Base-by-base conservation (phyloP, 2,329 filamentous ascomycete genomes). In the Colletotrichum tamarilloi region DNA sequence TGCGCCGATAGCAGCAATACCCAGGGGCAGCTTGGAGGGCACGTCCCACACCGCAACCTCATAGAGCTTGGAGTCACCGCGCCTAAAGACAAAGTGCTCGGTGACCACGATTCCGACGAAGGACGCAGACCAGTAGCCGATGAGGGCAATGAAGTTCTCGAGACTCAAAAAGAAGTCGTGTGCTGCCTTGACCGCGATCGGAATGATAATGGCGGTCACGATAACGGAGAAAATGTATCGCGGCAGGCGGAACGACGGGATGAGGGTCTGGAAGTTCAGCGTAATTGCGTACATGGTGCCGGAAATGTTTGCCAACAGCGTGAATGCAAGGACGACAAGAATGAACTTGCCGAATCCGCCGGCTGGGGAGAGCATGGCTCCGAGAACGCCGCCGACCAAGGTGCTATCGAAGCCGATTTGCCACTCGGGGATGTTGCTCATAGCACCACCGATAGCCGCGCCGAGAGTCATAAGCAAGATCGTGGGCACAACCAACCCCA, bases 21-120 rank as follows among this genome's bases (percentile, higher is more conserved):
- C 86, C 2, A 80, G 78, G 0, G 85, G 85, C 56, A 87, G 75
- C 69, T 80, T 80, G 16, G 77, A 76, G 3, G 83, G 84, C 0
- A 83, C 82, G 32, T 87, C 85, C 86, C 86, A 87, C n/a, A 81
- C 80, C 1, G 81, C 79, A 9, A 84, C 80, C 49, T 87, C 84
- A 74, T 83, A 87, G 12, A 81, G 81, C 3, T 78, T 78, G 62
- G 83, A 84, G 65, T 84, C 81, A 70, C 83, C 79, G 28, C 79
- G 78, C 9, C 85, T 82, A 71, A 87, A 85, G 6, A 85, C 76
- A 16, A 84, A 78, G 65, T 86, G 80, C 77, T 87, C 86, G 24
- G 80, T 76, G n/a, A 85, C 70, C 1, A 86, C 73, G 1, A 86
- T 81, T 8, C 81, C 81, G 24, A 82, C 76, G 67, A 86, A 86